Base-by-base conservation (phyloP, 176 grass and related monocot species). In the Hordeum marinum region DNA sequence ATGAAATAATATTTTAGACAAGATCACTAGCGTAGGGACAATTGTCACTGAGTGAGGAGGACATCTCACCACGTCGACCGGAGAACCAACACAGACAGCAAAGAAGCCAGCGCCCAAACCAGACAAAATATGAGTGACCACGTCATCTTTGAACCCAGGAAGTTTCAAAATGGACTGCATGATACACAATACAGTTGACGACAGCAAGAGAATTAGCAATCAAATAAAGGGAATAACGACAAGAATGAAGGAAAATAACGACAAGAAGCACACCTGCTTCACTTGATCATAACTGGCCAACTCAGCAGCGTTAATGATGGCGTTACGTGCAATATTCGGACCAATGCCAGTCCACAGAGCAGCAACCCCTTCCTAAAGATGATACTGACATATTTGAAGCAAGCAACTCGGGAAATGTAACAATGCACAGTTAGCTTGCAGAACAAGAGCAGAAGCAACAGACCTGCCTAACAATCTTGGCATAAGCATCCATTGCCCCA, bases 261-360 rank as follows among this genome's bases (percentile, higher is more conserved):
- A 59, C 8, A 71, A 46, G 75, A 40, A 27, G 18, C 20, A 1
- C 20, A 95, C 89, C 91, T 98, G 89, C 85, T 98, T 98, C 27
- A 96, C 94, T 95, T 98, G 88, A 87, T 98, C 96, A 89, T 95
- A 98, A 60, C 93, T 95, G 32, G 96, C 96, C 85, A 98, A 65
- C 71, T 98, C 93, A n/a, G 96, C 91, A 89, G 90, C 91, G 52
- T 98, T 98, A 55, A 98, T 94, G 87, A 98, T 96, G 26, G 70
- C 93, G 35, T 98, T 98, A 25, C 93, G 93, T 24, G 90, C 92
- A 76, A 98, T 24, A 63, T 98, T 98, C 2, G 91, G 96, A 46
- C 96, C 89, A 5, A 98, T 59, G 34, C 96, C 89, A 24, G 93
- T 95, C 96, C 93, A 98, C 42, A 98, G 27, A 60, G 83, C 84